These are phyloP conservation scores for Solanum chmielewskii DNA, from an alignment of 257 asterid genomes.

Conservation along the genomic window DNA sequence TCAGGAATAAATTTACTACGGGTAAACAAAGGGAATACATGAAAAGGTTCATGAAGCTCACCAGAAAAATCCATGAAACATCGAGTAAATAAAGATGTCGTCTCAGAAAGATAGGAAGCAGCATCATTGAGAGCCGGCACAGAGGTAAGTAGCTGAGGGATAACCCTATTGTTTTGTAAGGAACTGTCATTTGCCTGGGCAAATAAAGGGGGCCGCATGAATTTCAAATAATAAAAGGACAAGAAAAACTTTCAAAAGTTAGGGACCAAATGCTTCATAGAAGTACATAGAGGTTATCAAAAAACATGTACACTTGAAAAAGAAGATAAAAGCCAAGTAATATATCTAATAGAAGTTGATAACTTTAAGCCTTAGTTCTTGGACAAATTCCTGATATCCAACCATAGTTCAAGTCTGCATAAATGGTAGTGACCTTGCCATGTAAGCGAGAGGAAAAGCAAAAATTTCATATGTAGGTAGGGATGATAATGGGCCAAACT, in stretches of 20 bases:
- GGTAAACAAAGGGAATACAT: background rate
- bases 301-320: background rate
- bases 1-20: background rate
- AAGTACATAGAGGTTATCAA: background rate
- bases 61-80: conserved; percentile 64
- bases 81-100: conserved; percentile 69
- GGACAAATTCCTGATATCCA: background rate
- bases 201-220: background rate
- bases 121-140: conserved; percentile 70
- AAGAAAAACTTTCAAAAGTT: background rate
- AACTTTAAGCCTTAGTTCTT: background rate
- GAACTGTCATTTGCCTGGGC: conserved; percentile 35
- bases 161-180: conserved; percentile 36
- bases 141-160: conserved; percentile 72
- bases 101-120: conserved; percentile 74
- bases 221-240: background rate
- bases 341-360: background rate
- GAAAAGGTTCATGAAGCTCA: conserved; percentile 1
- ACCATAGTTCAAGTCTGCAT: background rate
- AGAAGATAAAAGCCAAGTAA: background rate
- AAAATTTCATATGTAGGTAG: background rate
- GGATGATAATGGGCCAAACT: background rate
- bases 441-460: background rate
- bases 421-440: background rate
- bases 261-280: background rate